Base-by-base conservation (phyloP, 73 alveolate species). In the Paramecium bursaria region DNA sequence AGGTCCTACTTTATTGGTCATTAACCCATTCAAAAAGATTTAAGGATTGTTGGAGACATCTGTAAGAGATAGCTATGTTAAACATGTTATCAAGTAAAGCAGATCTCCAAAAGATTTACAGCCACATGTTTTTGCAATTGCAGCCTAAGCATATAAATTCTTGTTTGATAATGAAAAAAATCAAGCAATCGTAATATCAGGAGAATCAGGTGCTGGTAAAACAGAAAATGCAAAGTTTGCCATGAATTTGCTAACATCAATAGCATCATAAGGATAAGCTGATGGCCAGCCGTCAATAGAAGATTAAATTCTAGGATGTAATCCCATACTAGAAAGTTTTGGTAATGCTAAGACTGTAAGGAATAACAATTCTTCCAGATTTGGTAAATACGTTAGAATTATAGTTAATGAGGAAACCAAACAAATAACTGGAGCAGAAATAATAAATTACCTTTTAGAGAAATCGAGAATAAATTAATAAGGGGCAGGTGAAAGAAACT, bases 121-220 rank as follows among this genome's bases (percentile, higher is more conserved):
- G 17, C 89, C 89, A 33, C 89, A 79, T 22, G 76, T 73, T 0
- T 79, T 39, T 79, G 89, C 82, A 9, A 51, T 79, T 22, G 89
- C 89, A 0, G 89, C 85, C 15, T 27, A 79, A 7, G 89, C 89
- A 11, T 79, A 53, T 35, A 52, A 82, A 42, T 21, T 53, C 31
- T 22, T 79, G 30, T 79, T 79, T 79, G 89, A 79, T 31, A 79
- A 85, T 85, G 85, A 77, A 73, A 52, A 61, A 14, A 87, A 87
- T 77, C 94, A 97, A 76, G 86, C 96, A 29, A 90, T 97, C 23
- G 96, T 97, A n/a, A 95, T 97, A 22, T 91, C 98, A 60, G 99
- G 99, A 2, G 99, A 97, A 90, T 89, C 97, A 48, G 99, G 99
- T 2, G 98, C 99, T 7, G 99, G 99, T 13, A 97, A 97, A 88